Evolutionary conservation across 768 basidiomycete genomes (phyloP).

Genomic region (Guyanaporus albipodus): DNA sequence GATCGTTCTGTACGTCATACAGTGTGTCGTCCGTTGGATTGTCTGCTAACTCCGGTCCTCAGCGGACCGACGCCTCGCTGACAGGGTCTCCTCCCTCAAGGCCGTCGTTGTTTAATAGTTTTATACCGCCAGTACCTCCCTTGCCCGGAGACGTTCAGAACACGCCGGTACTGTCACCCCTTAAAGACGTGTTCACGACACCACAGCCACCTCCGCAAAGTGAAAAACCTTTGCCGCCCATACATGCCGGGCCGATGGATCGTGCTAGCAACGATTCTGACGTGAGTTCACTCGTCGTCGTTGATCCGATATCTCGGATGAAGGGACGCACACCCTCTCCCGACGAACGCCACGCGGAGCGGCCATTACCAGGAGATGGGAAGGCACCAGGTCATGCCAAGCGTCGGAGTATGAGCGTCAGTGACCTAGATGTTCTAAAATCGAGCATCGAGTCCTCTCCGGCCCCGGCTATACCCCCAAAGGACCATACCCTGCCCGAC

Average conservation of each 20-base stretch:
- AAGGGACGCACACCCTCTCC: constrained; percentile 33
- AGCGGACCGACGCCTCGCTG: constrained; percentile 55
- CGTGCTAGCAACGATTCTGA: constrained; percentile 42
- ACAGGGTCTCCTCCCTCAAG: constrained; percentile 23
- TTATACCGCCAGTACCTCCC: constrained; percentile 42
- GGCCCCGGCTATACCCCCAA: constrained; percentile 35
- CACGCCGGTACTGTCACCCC: constrained; percentile 39
- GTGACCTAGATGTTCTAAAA: constrained; percentile 57
- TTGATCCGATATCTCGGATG: constrained; percentile 44
- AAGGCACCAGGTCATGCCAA: constrained; percentile 38
- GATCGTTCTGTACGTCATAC: constrained; percentile 59
- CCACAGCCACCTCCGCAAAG: constrained; percentile 32
- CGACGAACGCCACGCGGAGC: constrained; percentile 27
- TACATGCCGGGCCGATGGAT: constrained; percentile 36
- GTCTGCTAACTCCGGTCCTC: constrained; percentile 13
- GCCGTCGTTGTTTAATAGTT: constrained; percentile 34
- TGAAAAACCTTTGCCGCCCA: constrained; percentile 65
- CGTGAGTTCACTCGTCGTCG: constrained; percentile 54
- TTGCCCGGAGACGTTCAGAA: constrained; percentile 44
- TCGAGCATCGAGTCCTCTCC: constrained; percentile 36
- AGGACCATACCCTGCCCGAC: constrained; percentile 22
- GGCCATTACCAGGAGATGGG: constrained; percentile 21
- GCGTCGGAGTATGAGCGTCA: constrained; percentile 71
- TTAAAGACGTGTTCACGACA: constrained; percentile 49
- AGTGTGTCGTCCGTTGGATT: constrained; percentile 2